Conservation (phyloP, 345 rosid genomes). For the Euphorbia tirucalli region DNA sequence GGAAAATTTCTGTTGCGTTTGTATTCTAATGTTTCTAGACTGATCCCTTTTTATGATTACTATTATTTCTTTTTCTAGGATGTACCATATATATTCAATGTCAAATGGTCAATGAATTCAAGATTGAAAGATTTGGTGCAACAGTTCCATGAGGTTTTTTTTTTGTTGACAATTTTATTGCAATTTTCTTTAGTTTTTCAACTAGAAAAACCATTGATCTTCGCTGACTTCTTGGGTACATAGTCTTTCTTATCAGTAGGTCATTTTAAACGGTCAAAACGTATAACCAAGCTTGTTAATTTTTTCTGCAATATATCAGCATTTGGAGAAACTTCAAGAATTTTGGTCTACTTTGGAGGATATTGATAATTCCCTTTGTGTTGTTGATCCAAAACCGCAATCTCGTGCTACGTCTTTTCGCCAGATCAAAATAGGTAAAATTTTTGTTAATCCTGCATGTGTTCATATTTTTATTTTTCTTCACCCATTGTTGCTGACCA, state of each 20-base stretch:
- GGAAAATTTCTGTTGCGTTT: constrained; percentile 13
- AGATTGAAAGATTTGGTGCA: constrained; percentile 60
- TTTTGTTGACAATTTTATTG: neutral
- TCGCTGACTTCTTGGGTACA: neutral
- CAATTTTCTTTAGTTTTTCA: neutral
- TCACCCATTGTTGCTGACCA: neutral
- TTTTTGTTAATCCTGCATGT: constrained; percentile 5
- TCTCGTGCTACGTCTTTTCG: constrained; percentile 46
- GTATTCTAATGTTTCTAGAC: constrained; percentile 2
- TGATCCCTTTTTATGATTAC: neutral
- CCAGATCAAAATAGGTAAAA: constrained; percentile 49
- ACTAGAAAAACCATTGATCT: neutral
- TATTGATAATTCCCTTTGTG: constrained; percentile 61
- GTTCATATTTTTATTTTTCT: neutral
- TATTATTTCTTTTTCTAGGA: constrained; percentile 39
- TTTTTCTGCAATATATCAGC: constrained; percentile 33
- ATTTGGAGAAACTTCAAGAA: constrained; percentile 62
- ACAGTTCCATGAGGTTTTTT: constrained; percentile 56
- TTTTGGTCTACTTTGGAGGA: constrained; percentile 79
- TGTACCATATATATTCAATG: constrained; percentile 53
- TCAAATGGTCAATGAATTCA: constrained; percentile 56
- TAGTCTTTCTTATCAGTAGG: constrained; percentile 5
- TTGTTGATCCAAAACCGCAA: constrained; percentile 45
- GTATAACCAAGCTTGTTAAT: neutral
- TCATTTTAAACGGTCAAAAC: neutral